phyloP scores from a whole-genome alignment of 2,329 filamentous ascomycete genomes.

The Aspergillus chevalieri region DNA sequence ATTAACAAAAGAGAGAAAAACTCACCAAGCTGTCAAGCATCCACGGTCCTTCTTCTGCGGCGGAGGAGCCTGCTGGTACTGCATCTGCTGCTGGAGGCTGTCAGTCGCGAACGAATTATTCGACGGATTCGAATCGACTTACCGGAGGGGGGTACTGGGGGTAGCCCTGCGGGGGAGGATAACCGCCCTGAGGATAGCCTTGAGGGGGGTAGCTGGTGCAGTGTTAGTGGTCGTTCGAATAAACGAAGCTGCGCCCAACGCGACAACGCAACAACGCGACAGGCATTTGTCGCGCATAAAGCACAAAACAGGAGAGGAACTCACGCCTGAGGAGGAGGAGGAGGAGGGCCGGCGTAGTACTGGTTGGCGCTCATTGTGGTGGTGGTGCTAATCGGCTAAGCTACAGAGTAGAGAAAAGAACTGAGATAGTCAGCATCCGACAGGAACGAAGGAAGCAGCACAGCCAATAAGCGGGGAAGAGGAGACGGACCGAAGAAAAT shows the following conservation, averaged over 20 bases:
- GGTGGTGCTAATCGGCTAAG: neutral
- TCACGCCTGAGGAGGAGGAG: slow-evolving; percentile 36
- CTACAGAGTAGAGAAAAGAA: neutral
- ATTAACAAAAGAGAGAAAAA: neutral
- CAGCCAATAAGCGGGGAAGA: slow-evolving; percentile 11
- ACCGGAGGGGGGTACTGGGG: slow-evolving; percentile 22
- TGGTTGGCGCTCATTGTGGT: slow-evolving; percentile 15
- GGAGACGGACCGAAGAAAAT: slow-evolving; percentile 16
- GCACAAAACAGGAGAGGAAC: slow-evolving; percentile 12
- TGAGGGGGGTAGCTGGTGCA: slow-evolving; percentile 13
- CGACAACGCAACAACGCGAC: slow-evolving; percentile 10
- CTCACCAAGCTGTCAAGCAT: slow-evolving; percentile 48
- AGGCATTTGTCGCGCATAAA: neutral
- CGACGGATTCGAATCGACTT: slow-evolving; percentile 8
- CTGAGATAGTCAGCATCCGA: neutral
- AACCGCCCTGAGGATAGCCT: slow-evolving; percentile 26
- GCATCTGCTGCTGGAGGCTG: slow-evolving; percentile 26
- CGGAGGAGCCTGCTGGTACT: slow-evolving; percentile 47
- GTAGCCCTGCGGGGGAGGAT: slow-evolving; percentile 24
- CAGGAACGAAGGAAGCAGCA: neutral
- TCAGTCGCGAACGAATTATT: neutral
- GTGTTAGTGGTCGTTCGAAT: neutral
- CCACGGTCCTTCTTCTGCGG: slow-evolving; percentile 45
- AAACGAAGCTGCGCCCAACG: neutral
- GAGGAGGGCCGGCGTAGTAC: slow-evolving; percentile 25